A percentile compares a stretch with the other conserved stretches of the same genome.
Conservation (phyloP, 75 land plant genomes). For the Ceratopteris richardii region DNA sequence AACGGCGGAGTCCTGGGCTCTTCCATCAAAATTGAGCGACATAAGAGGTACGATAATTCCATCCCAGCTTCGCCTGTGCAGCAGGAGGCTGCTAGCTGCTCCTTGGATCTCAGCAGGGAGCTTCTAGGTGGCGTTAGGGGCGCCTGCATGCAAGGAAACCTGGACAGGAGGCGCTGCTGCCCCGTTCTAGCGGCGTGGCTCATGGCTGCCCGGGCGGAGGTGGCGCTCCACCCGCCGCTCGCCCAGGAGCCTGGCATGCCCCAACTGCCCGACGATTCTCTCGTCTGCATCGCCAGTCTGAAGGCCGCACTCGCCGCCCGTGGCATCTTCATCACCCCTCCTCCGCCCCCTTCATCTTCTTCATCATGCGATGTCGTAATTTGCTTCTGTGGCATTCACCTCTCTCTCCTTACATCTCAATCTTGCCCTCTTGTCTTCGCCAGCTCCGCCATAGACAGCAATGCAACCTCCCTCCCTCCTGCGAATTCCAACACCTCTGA, state of each 20-base stretch:
- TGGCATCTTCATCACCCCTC: conserved; percentile 35
- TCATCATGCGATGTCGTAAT: conserved; percentile 48
- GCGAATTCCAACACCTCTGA: too few relatives aligned
- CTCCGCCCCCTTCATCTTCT: conserved; percentile 21
- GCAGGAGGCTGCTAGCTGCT: conserved; percentile 26
- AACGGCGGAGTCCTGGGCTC: too few relatives aligned
- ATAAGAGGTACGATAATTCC: conserved; percentile 16
- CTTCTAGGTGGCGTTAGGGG: conserved; percentile 61
- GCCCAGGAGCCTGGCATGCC: conserved; percentile 28
- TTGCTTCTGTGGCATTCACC: conserved; percentile 74
- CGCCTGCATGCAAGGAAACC: conserved; percentile 36
- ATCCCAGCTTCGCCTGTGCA: conserved; percentile 52
- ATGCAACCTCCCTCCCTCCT: too few relatives aligned
- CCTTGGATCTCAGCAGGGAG: conserved; percentile 52
- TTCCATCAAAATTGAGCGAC: too few relatives aligned
- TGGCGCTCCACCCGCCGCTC: conserved; percentile 32
- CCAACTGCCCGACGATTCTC: conserved; percentile 62
- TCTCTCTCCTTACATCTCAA: conserved; percentile 45
- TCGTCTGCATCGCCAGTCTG: conserved; percentile 52
- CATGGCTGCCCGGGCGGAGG: conserved; percentile 56
- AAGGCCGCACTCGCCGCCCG: conserved; percentile 39
- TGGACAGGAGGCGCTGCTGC: conserved; percentile 63
- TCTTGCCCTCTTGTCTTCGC: conserved; percentile 51
- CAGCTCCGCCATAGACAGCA: background rate
- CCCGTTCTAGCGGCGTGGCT: conserved; percentile 86